phyloP scores from a whole-genome alignment of 2,329 filamentous ascomycete genomes.

The Pseudocercospora cruenta region DNA sequence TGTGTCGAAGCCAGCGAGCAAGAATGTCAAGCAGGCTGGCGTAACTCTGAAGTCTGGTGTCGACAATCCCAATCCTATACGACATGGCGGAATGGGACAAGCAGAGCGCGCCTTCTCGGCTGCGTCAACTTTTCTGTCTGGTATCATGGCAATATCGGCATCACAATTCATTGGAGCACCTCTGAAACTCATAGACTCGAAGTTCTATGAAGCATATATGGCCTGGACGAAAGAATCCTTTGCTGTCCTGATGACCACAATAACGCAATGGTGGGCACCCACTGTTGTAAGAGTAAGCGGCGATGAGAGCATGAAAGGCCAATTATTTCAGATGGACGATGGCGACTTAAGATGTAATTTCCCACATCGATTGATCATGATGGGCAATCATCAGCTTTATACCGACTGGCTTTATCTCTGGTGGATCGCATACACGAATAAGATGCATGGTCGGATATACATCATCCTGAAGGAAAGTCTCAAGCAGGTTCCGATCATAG shows the following conservation, averaged over 20 bases:
- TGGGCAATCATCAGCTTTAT: conserved; percentile 86
- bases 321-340: conserved; percentile 70
- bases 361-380: conserved; percentile 77
- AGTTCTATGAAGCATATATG: conserved; percentile 85
- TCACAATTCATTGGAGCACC: conserved; percentile 78
- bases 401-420: conserved; percentile 92
- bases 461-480: conserved; percentile 89
- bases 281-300: conserved; percentile 82
- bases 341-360: conserved; percentile 78
- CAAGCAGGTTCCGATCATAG: conserved; percentile 77
- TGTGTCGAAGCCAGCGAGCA: conserved; percentile 11
- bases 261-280: conserved; percentile 87
- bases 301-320: conserved; percentile 75
- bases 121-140: conserved; percentile 55
- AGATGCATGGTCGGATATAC: conserved; percentile 83
- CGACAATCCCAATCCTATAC: conserved; percentile 42
- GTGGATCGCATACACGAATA: conserved; percentile 88
- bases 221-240: conserved; percentile 84
- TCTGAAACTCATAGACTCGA: conserved; percentile 73
- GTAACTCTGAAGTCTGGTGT: conserved; percentile 48
- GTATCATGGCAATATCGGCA: conserved; percentile 57
- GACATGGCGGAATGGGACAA: conserved; percentile 53
- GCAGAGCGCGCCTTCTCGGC: conserved; percentile 55
- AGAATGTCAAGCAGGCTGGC: conserved; percentile 40
- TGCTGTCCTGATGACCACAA: conserved; percentile 73